These are phyloP conservation scores for Globisporangium radiosum DNA, from an alignment of 352 stramenopile species.

Conservation along the genomic window DNA sequence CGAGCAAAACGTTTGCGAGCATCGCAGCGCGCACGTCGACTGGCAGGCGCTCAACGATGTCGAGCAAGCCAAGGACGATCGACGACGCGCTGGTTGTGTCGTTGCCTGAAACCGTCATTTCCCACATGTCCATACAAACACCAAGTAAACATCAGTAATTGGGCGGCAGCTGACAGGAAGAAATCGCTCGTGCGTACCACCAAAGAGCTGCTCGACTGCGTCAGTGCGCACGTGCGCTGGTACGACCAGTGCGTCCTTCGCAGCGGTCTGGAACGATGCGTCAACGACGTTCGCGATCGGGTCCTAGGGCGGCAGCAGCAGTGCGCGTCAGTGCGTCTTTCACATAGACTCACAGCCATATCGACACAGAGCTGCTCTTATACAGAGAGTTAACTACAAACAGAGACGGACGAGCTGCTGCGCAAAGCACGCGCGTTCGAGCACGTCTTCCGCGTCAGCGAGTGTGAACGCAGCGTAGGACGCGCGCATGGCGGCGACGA, in stretches of 20 bases:
- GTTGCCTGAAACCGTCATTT: conserved; percentile 8
- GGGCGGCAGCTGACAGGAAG: too few relatives aligned
- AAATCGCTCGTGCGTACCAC: conserved; percentile 17
- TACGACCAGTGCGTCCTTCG: conserved; percentile 33
- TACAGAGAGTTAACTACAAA: neutral
- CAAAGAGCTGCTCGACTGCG: conserved; percentile 41
- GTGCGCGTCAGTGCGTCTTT: neutral
- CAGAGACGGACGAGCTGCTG: conserved; percentile 34
- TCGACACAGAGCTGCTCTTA: neutral
- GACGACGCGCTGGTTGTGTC: conserved; percentile 30
- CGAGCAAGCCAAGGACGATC: conserved; percentile 46
- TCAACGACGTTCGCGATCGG: conserved; percentile 29
- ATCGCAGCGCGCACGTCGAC: conserved; percentile 60
- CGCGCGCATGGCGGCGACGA: conserved; percentile 23
- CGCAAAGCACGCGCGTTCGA: conserved; percentile 72
- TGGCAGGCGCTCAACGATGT: conserved; percentile 47
- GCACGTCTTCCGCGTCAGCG: conserved; percentile 43
- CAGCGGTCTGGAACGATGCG: conserved; percentile 36
- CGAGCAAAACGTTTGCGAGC: conserved; percentile 68
- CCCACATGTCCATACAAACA: too few relatives aligned
- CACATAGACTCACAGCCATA: too few relatives aligned
- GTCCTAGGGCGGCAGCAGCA: conserved; percentile 15
- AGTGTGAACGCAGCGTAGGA: conserved; percentile 12
- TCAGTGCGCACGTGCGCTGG: conserved; percentile 13
- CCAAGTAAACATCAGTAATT: too few relatives aligned